A percentile compares a stretch with the other conserved stretches of the same genome.
Conservation (phyloP, 345 rosid genomes). For the Punica granatum region DNA sequence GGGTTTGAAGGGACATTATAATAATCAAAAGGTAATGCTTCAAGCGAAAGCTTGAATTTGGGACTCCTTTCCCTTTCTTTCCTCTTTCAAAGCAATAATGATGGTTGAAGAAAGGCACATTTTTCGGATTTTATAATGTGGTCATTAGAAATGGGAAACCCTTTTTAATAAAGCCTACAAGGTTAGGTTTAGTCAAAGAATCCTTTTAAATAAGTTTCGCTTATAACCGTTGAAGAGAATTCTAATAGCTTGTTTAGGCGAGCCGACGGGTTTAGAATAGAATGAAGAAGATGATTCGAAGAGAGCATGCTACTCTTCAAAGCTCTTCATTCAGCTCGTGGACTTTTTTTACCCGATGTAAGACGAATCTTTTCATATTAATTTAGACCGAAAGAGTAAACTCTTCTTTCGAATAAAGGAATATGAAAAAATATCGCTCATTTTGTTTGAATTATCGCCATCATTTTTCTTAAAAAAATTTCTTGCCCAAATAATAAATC, state of each 20-base stretch:
- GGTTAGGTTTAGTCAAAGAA: conserved; percentile 1
- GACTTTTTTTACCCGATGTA: too few relatives aligned
- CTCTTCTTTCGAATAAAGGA: too few relatives aligned
- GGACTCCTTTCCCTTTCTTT: background rate
- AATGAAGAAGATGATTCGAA: too few relatives aligned
- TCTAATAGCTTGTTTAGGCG: background rate
- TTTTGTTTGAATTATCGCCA: too few relatives aligned
- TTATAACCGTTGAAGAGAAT: conserved; percentile 8
- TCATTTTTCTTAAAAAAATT: too few relatives aligned
- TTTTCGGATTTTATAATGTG: background rate
- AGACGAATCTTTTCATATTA: too few relatives aligned
- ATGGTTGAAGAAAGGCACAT: conserved; percentile 7
- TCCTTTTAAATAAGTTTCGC: background rate
- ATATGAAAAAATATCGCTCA: too few relatives aligned
- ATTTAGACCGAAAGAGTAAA: too few relatives aligned
- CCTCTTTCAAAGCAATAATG: background rate
- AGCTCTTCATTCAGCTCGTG: too few relatives aligned
- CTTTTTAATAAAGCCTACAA: background rate
- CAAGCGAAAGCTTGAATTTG: background rate
- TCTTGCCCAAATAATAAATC: too few relatives aligned
- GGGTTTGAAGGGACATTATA: background rate
- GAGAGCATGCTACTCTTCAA: too few relatives aligned
- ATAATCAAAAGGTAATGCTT: background rate
- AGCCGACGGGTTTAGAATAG: too few relatives aligned
- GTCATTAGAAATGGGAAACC: background rate